These are phyloP conservation scores for Schizophyllum amplum DNA, from an alignment of 1,284 basidiomycete species.

Conservation along the genomic window DNA sequence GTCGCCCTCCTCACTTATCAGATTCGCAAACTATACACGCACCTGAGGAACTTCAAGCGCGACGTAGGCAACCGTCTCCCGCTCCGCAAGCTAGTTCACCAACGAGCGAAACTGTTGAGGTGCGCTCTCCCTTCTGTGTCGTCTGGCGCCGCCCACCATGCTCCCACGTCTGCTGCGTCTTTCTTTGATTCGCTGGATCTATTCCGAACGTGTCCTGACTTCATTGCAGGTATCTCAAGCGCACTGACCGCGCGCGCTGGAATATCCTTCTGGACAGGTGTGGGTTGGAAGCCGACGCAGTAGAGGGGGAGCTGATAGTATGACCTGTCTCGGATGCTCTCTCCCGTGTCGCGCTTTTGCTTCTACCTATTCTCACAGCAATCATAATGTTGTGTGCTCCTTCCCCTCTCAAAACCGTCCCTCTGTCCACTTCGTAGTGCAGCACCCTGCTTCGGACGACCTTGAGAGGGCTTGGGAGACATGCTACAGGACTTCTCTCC, in stretches of 20 bases:
- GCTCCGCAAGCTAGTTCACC: constrained; percentile 70
- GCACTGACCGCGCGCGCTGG: constrained; percentile 63
- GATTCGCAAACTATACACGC: constrained; percentile 78
- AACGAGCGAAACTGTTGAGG: constrained; percentile 76
- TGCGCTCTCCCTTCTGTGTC: not conserved
- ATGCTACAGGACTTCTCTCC: no score
- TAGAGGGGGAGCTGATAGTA: constrained; percentile 84
- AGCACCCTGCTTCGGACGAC: no score
- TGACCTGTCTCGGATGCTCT: not conserved
- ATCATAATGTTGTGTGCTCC: no score
- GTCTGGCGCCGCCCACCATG: not conserved
- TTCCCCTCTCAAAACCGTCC: no score
- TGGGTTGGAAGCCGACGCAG: constrained; percentile 70
- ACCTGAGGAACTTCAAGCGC: constrained; percentile 61
- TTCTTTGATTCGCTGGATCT: not conserved
- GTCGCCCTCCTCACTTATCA: constrained; percentile 83
- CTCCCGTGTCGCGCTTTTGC: no score
- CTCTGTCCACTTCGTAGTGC: no score
- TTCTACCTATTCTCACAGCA: constrained; percentile 5
- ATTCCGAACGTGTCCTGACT: not conserved
- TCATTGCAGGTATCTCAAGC: constrained; percentile 52
- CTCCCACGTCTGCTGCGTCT: not conserved
- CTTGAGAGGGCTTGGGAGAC: no score
- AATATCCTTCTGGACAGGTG: constrained; percentile 66
- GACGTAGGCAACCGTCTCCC: constrained; percentile 76